Conservation (phyloP, 768 basidiomycete species). For the Tulasnella sp. region DNA sequence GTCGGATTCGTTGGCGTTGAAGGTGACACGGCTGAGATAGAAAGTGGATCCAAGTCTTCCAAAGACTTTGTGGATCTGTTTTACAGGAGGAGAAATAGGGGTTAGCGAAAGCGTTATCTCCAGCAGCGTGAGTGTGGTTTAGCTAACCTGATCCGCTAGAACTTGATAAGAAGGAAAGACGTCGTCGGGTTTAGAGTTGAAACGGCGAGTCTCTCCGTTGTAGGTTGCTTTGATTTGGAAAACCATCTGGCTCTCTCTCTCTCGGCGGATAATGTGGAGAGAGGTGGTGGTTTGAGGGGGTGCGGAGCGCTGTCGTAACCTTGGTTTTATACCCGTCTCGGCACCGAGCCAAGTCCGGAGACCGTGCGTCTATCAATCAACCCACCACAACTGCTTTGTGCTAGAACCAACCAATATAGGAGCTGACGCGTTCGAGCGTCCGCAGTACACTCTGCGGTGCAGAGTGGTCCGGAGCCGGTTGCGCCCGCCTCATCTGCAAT, state of each 20-base stretch:
- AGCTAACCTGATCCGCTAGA: slow-evolving; percentile 15
- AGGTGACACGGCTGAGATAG: slow-evolving; percentile 10
- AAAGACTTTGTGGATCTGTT: slow-evolving; percentile 18
- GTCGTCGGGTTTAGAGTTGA: background rate
- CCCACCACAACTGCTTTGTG: background rate
- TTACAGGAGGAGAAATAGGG: slow-evolving; percentile 6
- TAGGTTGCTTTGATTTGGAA: slow-evolving; percentile 19
- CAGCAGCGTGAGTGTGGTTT: background rate
- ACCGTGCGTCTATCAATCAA: slow-evolving; percentile 3
- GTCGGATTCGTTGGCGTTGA: background rate
- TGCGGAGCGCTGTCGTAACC: background rate
- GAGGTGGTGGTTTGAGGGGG: slow-evolving; percentile 1
- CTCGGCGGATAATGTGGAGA: background rate
- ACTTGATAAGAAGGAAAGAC: slow-evolving; percentile 14
- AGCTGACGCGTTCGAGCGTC: background rate
- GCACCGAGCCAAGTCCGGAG: background rate
- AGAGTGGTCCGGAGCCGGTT: too few relatives aligned
- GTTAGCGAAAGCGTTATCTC: background rate
- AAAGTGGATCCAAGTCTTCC: background rate
- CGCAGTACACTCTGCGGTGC: too few relatives aligned
- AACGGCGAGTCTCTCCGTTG: slow-evolving; percentile 13
- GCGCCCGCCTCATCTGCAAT: too few relatives aligned
- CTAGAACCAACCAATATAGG: slow-evolving; percentile 2
- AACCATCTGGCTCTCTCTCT: background rate
- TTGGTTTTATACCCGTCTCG: too few relatives aligned